Conservation (phyloP, 1,139 yeast genomes). For the Chernovozyma aurita region DNA sequence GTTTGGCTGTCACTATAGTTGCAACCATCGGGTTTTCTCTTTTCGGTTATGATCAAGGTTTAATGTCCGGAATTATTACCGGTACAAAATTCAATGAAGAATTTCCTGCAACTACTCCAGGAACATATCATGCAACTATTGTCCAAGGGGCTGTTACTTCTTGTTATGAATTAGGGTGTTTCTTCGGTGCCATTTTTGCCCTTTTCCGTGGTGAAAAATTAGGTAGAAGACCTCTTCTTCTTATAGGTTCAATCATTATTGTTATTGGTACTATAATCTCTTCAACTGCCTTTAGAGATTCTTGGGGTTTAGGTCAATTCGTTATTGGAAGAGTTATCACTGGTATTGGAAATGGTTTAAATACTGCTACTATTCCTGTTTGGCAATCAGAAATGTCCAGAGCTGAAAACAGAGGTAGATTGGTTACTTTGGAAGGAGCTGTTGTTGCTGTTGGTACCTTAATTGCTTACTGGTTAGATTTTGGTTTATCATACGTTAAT, state of each 20-base stretch:
- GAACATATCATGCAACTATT: slow-evolving; percentile 33
- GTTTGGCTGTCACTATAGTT: slow-evolving; percentile 46
- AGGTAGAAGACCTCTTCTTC: slow-evolving; percentile 66
- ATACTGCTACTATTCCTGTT: slow-evolving; percentile 76
- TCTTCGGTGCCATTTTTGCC: slow-evolving; percentile 65
- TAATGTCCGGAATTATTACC: slow-evolving; percentile 67
- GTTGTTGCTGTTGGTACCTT: slow-evolving; percentile 68
- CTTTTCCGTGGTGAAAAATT: slow-evolving; percentile 56
- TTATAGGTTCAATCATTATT: slow-evolving; percentile 55
- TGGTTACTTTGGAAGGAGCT: slow-evolving; percentile 66
- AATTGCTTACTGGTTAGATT: slow-evolving; percentile 70
- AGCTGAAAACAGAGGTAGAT: slow-evolving; percentile 63
- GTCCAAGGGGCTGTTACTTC: slow-evolving; percentile 68
- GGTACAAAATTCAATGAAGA: slow-evolving; percentile 53
- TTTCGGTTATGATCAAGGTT: slow-evolving; percentile 78
- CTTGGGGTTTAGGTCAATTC: slow-evolving; percentile 50
- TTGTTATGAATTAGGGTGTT: slow-evolving; percentile 72
- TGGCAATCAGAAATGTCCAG: slow-evolving; percentile 79
- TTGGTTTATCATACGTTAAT: slow-evolving; percentile 56
- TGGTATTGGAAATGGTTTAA: slow-evolving; percentile 78
- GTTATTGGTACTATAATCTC: slow-evolving; percentile 64
- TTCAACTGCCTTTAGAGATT: slow-evolving; percentile 35
- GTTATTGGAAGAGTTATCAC: slow-evolving; percentile 70
- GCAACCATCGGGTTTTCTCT: slow-evolving; percentile 66
- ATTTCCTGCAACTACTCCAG: slow-evolving; percentile 48